A percentile compares a stretch with the other conserved stretches of the same genome.
Conservation (phyloP, 2,329 filamentous ascomycete genomes). For the Epichloe scottii region DNA sequence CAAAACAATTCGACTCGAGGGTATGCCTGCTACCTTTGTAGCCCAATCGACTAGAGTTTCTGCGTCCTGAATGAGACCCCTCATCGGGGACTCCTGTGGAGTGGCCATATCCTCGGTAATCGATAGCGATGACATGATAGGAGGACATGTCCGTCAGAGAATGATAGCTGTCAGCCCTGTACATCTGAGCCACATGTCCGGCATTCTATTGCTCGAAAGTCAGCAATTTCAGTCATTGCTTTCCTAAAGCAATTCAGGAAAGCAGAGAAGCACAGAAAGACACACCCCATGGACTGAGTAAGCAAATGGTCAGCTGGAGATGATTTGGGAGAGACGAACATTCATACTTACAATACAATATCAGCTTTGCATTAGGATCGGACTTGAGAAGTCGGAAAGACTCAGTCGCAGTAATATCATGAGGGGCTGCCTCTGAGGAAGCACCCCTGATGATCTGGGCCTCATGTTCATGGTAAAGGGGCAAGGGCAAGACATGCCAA, state of each 20-base stretch:
- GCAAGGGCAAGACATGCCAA: constrained; percentile 80
- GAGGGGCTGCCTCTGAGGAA: constrained; percentile 28
- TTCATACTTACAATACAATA: constrained; percentile 47
- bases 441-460: constrained; percentile 40
- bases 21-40: constrained; percentile 48
- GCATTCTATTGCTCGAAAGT: constrained; percentile 49
- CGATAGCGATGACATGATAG: constrained; percentile 75
- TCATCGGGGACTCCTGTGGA: constrained; percentile 75
- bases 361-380: constrained; percentile 49
- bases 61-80: constrained; percentile 70
- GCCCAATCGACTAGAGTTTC: constrained; percentile 62
- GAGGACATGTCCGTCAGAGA: constrained; percentile 59
- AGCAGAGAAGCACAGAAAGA: background rate
- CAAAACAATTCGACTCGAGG: constrained; percentile 61
- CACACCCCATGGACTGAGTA: constrained; percentile 49
- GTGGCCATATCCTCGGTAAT: constrained; percentile 80
- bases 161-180: constrained; percentile 67
- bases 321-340: background rate
- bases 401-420: constrained; percentile 41
- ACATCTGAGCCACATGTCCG: constrained; percentile 68
- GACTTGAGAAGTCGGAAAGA: constrained; percentile 50
- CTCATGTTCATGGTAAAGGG: constrained; percentile 63
- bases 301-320: background rate
- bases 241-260: background rate
- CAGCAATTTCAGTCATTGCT: constrained; percentile 18